A percentile compares a stretch with the other conserved stretches of the same genome.
phyloP scores from a whole-genome alignment of 2,329 filamentous ascomycete species.

The Paecilomyces fulvus region DNA sequence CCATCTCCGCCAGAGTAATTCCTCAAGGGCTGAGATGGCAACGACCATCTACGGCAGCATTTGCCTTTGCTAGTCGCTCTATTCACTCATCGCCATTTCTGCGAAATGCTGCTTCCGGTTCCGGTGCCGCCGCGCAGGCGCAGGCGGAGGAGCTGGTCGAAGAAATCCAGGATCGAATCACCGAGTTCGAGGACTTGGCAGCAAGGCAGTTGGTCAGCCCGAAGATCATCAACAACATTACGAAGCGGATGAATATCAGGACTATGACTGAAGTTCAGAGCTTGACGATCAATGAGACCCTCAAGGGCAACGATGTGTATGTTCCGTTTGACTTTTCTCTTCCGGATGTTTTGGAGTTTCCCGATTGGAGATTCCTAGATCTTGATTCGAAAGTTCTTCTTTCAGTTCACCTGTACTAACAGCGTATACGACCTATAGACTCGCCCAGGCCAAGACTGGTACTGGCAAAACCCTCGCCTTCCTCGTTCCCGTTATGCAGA shows the following conservation, averaged over 20 bases:
- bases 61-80: constrained; percentile 14
- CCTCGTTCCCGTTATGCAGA: constrained; percentile 75
- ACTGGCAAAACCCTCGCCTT: constrained; percentile 96
- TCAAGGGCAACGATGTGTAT: constrained; percentile 77
- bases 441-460: constrained; percentile 93
- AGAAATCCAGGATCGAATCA: constrained; percentile 15
- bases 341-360: background rate
- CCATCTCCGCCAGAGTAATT: constrained; percentile 17
- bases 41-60: constrained; percentile 9
- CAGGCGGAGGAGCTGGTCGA: constrained; percentile 9
- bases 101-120: constrained; percentile 14
- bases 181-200: constrained; percentile 32
- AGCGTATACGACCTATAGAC: constrained; percentile 36
- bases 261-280: constrained; percentile 90
- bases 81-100: constrained; percentile 23
- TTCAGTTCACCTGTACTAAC: constrained; percentile 10
- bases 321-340: constrained; percentile 23
- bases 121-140: constrained; percentile 13
- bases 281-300: constrained; percentile 69
- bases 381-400: background rate
- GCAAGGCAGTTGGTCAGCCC: constrained; percentile 46
- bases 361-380: background rate
- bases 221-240: constrained; percentile 61
- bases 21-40: constrained; percentile 22
- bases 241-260: constrained; percentile 62